Base-by-base conservation (phyloP, 1,284 basidiomycete genomes). In the Puccinia triticina region DNA sequence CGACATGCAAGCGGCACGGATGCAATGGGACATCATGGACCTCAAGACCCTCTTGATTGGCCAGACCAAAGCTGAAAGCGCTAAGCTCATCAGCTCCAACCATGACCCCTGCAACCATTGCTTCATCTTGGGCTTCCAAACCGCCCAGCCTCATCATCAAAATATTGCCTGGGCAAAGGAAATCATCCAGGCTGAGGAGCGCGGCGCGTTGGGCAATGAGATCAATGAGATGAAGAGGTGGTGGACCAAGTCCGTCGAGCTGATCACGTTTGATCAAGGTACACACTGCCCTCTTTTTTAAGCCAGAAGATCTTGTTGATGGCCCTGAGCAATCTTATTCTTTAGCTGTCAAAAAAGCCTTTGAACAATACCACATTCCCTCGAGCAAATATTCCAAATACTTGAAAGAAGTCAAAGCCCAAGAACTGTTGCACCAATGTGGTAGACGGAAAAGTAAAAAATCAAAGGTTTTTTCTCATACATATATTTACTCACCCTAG, bases 21-120 rank as follows among this genome's bases (percentile, higher is more conserved):
- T 95, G 89, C 94, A 95, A 87, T 91, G 94, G 84, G 94, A 96
- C 87, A 89, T 96, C 82, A 89, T 96, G 84, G 92, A 93, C 85
- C 92, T 92, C 77, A 93, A 93, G 23, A 94, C 95, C 91, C 90
- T 95, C 64, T 88, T 94, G 83, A 94, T 97, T 84, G 94, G 94
- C 11, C 92, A 95, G 79, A 96, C 95, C 2, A 95, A 97, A 87
- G 92, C 94, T 14, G 94, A 96, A 88, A 92, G 92, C 26, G 94
- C 91, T 66, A 93, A 92, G 87, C 90, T 96, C 67, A 90, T 97
- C 84, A 93, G 93, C n/a, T 93, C 92, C 32, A 94, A 92, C 83
- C 90, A 96, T 69, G 95, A 97, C 85, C 87, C 90, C 76, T 89
- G 90, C 46, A 95, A 94, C 86, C 88, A 89, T 85, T 87, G 87